Conservation (phyloP, 768 basidiomycete genomes). For the Tulasnella calospora region DNA sequence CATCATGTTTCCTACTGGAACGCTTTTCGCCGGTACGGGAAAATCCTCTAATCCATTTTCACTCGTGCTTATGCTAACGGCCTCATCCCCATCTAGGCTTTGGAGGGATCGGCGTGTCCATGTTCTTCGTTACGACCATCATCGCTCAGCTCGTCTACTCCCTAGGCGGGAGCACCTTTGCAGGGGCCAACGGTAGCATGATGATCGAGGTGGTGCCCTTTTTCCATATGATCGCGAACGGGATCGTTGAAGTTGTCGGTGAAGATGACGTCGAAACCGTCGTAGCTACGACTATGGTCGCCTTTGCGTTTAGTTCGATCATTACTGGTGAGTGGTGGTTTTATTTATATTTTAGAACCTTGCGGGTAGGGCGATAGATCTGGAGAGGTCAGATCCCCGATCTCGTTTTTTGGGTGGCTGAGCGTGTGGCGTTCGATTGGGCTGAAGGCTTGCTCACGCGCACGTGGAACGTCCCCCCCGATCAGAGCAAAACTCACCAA, state of each 20-base stretch:
- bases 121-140: conserved; percentile 87
- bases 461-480: not conserved
- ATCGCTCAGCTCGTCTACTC: conserved; percentile 81
- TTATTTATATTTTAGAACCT: conserved; percentile 48
- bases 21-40: conserved; percentile 56
- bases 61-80: not conserved
- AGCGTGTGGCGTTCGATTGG: not conserved
- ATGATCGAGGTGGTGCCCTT: conserved; percentile 99
- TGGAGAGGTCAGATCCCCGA: not conserved
- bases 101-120: conserved; percentile 85
- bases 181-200: conserved; percentile 89
- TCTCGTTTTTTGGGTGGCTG: not conserved
- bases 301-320: conserved; percentile 80
- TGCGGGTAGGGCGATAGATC: conserved; percentile 52
- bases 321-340: conserved; percentile 58
- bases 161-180: conserved; percentile 81
- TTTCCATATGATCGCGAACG: conserved; percentile 83
- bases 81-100: conserved; percentile 46
- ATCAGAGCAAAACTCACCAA: not conserved
- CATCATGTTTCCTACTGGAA: conserved; percentile 87
- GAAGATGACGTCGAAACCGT: conserved; percentile 63
- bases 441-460: not conserved
- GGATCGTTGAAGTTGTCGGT: conserved; percentile 67
- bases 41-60: not conserved
- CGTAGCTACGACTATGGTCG: conserved; percentile 87